Base-by-base conservation (phyloP, 1,284 basidiomycete genomes). In the Cryptococcus jaspeensis region DNA sequence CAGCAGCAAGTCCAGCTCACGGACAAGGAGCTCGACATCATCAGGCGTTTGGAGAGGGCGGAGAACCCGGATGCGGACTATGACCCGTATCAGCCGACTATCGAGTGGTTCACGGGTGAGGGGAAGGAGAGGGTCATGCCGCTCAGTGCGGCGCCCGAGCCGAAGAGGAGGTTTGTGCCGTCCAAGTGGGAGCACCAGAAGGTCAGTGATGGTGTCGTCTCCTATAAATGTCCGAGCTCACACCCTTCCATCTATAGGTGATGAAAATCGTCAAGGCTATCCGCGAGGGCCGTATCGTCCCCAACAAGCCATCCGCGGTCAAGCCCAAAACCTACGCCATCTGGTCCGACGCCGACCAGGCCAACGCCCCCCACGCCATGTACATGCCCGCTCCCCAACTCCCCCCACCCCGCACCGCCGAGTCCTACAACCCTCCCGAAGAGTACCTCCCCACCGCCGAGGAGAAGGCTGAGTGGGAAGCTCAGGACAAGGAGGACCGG, bases 101-200 rank as follows among this genome's bases (percentile, higher is more conserved):
- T 89, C 2, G 93, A 98, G 75, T 99, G 93, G 91, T 99, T 97
- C 76, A 97, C 96, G 7, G 92, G 92, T 9, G 88, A 93, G 76
- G 93, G 92, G 36, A 92, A 91, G 74, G 90, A 96, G 72, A 90
- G 94, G 79, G 80, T 88, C 42, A 97, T 92, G 88, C 95, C 96
- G 28, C 79, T 99, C 18, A 90, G 88, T 32, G 86, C 85, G 40
- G 89, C 90, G 16, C 92, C 94, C 1, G 94, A 99, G 76, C 96
- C 96, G 20, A 99, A 99, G 79, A 84, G 92, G 52, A 85, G 96
- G 53, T 99, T 95, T 85, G 85, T 98, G 6, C 92, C 95, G 13
- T 95, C 91, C 80, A 99, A 96, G 82, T 99, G 96, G 96, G 96
- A 99, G 80, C 97, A 98, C 80, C 88, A 97, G 83, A 99, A 99